phyloP scores from a whole-genome alignment of 805 yeast genomes.

The Ogataea minuta region DNA sequence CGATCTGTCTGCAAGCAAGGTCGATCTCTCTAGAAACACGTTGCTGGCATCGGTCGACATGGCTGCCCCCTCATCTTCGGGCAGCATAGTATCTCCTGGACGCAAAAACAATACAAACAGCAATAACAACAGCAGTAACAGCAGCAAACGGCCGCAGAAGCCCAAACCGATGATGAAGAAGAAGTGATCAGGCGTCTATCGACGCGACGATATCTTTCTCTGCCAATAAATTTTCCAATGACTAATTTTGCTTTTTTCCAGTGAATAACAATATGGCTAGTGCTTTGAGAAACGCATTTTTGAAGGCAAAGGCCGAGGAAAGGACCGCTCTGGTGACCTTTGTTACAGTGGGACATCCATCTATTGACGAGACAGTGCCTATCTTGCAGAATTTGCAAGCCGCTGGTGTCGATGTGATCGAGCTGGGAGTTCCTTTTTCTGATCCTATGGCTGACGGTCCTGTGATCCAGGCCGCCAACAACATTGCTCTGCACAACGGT shows the following conservation, averaged over 20 bases:
- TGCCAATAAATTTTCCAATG: constrained; percentile 3
- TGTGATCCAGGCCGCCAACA: constrained; percentile 87
- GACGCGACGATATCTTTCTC: constrained; percentile 5
- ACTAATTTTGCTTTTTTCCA: constrained; percentile 11
- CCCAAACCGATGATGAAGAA: constrained; percentile 13
- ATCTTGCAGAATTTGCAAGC: constrained; percentile 84
- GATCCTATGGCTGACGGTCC: constrained; percentile 99
- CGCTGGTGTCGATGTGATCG: constrained; percentile 95
- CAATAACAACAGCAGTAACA: no score
- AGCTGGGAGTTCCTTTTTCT: constrained; percentile 92
- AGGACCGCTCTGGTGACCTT: constrained; percentile 91
- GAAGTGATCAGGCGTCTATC: constrained; percentile 7
- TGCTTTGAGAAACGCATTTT: constrained; percentile 35
- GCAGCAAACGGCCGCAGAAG: constrained; percentile 9
- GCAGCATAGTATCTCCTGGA: constrained; percentile 9
- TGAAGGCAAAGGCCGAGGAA: constrained; percentile 36
- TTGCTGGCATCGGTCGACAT: constrained; percentile 1
- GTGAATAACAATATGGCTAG: constrained; percentile 25
- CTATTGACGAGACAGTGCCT: constrained; percentile 83
- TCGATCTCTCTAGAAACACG: constrained; percentile 7
- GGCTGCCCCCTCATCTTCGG: constrained; percentile 2
- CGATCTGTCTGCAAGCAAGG: constrained; percentile 13
- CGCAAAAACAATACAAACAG: background rate
- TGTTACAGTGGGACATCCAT: constrained; percentile 92
- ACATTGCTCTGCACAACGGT: constrained; percentile 78